Conservation (phyloP, 441 rosid species). For the Jatropha multifida region DNA sequence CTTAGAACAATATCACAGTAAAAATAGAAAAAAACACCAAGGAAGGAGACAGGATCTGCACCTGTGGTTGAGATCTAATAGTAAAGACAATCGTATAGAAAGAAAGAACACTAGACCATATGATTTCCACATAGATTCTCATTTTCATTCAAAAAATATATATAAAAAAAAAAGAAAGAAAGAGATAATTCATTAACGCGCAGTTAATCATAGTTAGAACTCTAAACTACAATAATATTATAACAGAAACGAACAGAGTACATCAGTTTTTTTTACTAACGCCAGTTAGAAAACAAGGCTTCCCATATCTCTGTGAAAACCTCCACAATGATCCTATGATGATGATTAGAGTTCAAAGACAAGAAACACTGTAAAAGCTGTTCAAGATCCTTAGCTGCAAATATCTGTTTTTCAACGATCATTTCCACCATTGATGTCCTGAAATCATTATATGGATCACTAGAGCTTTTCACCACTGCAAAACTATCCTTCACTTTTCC, state of each 20-base stretch:
- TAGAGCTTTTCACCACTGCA: constrained; percentile 88
- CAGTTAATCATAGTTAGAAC: constrained; percentile 14
- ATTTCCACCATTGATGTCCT: constrained; percentile 94
- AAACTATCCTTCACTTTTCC: constrained; percentile 66
- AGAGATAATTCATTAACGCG: constrained; percentile 7
- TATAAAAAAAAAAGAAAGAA: not conserved
- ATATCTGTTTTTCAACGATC: constrained; percentile 86
- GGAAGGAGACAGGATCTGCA: constrained; percentile 4
- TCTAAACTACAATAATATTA: constrained; percentile 7
- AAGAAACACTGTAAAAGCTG: constrained; percentile 81
- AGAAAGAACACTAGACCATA: not conserved
- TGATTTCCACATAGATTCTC: not conserved
- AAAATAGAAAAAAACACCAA: not conserved
- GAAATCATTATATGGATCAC: constrained; percentile 79
- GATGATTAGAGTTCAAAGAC: constrained; percentile 69
- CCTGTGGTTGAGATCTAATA: not conserved
- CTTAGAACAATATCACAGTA: not conserved
- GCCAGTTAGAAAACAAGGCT: constrained; percentile 56
- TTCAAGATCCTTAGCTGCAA: constrained; percentile 62
- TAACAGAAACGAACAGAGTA: constrained; percentile 14
- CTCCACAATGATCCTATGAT: constrained; percentile 67
- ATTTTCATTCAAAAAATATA: not conserved
- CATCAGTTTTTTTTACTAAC: constrained; percentile 3
- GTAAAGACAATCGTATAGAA: not conserved
- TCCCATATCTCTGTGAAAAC: constrained; percentile 81